Conservation (phyloP, 2,329 filamentous ascomycete species). For the Ceratocystis variospora region DNA sequence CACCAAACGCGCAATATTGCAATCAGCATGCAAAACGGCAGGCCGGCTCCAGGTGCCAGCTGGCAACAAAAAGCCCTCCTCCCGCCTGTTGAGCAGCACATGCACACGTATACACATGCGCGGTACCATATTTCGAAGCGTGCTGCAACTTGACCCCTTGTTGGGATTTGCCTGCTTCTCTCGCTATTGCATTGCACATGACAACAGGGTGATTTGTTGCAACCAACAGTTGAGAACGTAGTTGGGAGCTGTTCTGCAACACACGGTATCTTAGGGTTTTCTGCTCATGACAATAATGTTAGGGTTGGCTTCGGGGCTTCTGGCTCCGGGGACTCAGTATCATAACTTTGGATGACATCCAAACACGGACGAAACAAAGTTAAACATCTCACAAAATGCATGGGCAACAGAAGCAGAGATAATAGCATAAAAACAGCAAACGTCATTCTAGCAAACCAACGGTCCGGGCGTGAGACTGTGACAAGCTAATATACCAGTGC, state of each 20-base stretch:
- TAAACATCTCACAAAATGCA: neutral
- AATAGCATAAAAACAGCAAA: too few relatives aligned
- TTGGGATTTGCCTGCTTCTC: neutral
- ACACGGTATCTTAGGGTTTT: too few relatives aligned
- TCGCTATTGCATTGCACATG: neutral
- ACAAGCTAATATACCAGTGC: neutral
- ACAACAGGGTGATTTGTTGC: neutral
- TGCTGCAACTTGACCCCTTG: neutral
- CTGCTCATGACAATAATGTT: too few relatives aligned
- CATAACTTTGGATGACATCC: neutral
- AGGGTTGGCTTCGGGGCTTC: neutral
- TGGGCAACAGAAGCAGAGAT: neutral
- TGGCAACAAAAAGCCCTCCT: neutral
- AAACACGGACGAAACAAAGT: neutral
- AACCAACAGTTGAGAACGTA: neutral
- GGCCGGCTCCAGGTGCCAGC: neutral
- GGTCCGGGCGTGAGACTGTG: neutral
- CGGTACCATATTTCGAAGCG: neutral
- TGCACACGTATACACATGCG: neutral
- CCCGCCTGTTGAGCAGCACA: neutral
- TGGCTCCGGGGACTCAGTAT: neutral
- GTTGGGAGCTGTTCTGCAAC: neutral
- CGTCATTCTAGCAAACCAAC: neutral
- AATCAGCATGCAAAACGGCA: neutral
- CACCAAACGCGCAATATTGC: neutral